Evolutionary conservation across 169 alveolate species (phyloP).

Genomic region (Perkinsus chesapeaki): DNA sequence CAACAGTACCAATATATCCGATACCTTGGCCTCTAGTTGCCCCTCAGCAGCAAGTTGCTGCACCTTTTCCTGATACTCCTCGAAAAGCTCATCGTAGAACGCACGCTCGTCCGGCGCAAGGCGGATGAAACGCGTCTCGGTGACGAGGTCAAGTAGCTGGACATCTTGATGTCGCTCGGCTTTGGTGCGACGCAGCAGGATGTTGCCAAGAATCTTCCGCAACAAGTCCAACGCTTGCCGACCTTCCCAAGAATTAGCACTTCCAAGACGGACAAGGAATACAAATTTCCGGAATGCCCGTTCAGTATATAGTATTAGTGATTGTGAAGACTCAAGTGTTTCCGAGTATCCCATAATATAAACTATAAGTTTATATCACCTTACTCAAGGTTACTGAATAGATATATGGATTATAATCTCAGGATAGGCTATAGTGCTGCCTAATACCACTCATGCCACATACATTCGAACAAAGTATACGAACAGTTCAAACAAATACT

Average conservation of each 20-base stretch:
- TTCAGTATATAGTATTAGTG: too few relatives aligned
- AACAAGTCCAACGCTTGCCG: conserved; percentile 6
- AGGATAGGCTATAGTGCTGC: too few relatives aligned
- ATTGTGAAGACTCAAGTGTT: too few relatives aligned
- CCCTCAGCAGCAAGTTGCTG: neutral
- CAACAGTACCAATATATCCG: neutral
- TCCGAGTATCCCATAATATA: too few relatives aligned
- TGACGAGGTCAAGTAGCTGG: conserved; percentile 61
- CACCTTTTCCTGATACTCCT: conserved; percentile 27
- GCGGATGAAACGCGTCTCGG: conserved; percentile 49
- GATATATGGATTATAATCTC: too few relatives aligned
- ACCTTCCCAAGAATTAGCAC: neutral
- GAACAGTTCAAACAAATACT: too few relatives aligned
- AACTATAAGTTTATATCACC: too few relatives aligned
- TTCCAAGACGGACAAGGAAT: neutral
- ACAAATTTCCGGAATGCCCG: too few relatives aligned
- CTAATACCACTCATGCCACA: too few relatives aligned
- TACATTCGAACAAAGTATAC: too few relatives aligned
- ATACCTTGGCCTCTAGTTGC: neutral
- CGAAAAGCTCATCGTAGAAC: conserved; percentile 67
- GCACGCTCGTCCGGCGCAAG: conserved; percentile 64
- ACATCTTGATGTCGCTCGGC: conserved; percentile 66
- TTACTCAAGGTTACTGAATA: too few relatives aligned
- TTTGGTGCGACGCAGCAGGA: conserved; percentile 68
- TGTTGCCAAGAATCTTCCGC: conserved; percentile 36